Percentiles rank a stretch among this genome's conserved stretches.
Evolutionary conservation across 1,139 yeast genomes (phyloP).

Genomic region (Tardiomyces depauwii): DNA sequence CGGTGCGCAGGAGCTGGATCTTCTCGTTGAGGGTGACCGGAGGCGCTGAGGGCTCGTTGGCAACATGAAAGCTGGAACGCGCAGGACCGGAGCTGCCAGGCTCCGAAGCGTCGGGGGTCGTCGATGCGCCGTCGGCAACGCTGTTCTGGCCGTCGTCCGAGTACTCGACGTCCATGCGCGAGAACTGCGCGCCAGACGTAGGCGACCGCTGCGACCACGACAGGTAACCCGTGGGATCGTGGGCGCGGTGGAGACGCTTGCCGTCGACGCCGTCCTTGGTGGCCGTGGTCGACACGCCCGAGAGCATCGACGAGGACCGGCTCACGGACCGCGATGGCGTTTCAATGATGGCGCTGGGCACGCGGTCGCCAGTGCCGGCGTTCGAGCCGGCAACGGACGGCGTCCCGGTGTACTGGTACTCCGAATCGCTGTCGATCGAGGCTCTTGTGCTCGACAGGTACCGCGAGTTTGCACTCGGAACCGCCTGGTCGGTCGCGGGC

Average conservation of each 20-base stretch:
- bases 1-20: conserved; percentile 20
- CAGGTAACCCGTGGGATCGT: conserved; percentile 26
- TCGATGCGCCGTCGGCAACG: neutral
- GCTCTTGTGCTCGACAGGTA: conserved; percentile 15
- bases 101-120: neutral
- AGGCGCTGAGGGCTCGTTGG: conserved; percentile 20
- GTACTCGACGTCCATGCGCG: neutral
- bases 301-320: conserved; percentile 44
- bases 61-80: conserved; percentile 1
- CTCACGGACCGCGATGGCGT: conserved; percentile 43
- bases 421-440: conserved; percentile 25
- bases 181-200: neutral
- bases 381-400: conserved; percentile 3
- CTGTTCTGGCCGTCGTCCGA: neutral
- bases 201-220: conserved; percentile 10
- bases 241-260: conserved; percentile 38
- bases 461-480: neutral
- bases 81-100: neutral
- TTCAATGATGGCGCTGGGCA: conserved; percentile 4
- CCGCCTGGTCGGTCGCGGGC: neutral
- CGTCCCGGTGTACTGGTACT: conserved; percentile 15
- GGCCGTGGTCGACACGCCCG: conserved; percentile 60
- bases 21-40: conserved; percentile 23
- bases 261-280: conserved; percentile 68
- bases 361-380: neutral